These are phyloP conservation scores for Cercis canadensis DNA, from an alignment of 306 rosid genomes.

Conservation along the genomic window DNA sequence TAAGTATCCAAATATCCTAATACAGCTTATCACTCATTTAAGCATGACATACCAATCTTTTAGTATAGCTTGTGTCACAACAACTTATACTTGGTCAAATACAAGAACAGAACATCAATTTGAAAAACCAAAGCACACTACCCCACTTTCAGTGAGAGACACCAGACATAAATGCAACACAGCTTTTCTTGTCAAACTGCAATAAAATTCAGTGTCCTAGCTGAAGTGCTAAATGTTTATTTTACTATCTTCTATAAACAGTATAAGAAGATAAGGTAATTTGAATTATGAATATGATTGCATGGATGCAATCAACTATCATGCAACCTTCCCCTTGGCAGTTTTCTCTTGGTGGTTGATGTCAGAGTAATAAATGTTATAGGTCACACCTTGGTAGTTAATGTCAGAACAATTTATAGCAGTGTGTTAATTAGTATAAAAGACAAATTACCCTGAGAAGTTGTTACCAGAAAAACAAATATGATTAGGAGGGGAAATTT, in stretches of 20 bases:
- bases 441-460: constrained; percentile 1
- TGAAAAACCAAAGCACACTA: neutral
- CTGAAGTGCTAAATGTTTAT: neutral
- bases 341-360: too few species aligned
- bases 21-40: constrained; percentile 18
- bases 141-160: too few species aligned
- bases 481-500: neutral
- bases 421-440: neutral
- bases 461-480: neutral
- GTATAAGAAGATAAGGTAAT: neutral
- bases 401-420: neutral
- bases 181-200: neutral
- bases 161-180: too few species aligned
- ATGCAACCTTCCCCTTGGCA: too few species aligned
- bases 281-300: neutral
- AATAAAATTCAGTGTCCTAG: too few species aligned
- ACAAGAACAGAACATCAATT: neutral
- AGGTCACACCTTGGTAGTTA: neutral
- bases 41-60: constrained; percentile 7
- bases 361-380: neutral
- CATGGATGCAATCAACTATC: neutral
- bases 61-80: constrained; percentile 1
- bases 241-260: neutral
- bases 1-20: constrained; percentile 15
- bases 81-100: neutral